Evolutionary conservation across 805 yeast species (phyloP).

Genomic region (Candida chilensis): DNA sequence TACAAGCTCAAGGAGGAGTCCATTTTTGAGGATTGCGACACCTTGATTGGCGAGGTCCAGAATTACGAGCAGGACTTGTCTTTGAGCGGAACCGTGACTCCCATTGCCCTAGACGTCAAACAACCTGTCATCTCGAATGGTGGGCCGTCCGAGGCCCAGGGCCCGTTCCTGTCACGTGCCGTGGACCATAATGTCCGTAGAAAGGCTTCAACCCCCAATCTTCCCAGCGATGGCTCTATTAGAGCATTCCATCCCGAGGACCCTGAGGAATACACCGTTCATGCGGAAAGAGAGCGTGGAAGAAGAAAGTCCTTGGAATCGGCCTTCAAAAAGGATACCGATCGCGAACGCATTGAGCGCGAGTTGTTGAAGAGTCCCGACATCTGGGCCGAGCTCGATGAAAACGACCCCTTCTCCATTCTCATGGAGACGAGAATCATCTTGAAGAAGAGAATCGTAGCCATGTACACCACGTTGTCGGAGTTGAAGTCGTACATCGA

Average conservation of each 20-base stretch:
- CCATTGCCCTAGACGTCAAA: too few relatives aligned
- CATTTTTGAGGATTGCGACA: slow-evolving; percentile 42
- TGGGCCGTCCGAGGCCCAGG: too few relatives aligned
- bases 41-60: slow-evolving; percentile 50
- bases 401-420: slow-evolving; percentile 13
- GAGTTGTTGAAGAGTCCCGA: slow-evolving; percentile 13
- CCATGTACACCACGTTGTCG: slow-evolving; percentile 63
- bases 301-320: not conserved
- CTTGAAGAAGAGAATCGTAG: slow-evolving; percentile 55
- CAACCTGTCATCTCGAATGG: too few relatives aligned
- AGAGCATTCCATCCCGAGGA: too few relatives aligned
- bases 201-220: too few relatives aligned
- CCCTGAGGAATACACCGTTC: too few relatives aligned
- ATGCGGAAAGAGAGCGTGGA: too few relatives aligned
- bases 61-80: too few relatives aligned
- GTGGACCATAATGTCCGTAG: too few relatives aligned
- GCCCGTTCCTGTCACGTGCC: too few relatives aligned
- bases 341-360: not conserved
- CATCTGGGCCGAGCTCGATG: slow-evolving; percentile 18
- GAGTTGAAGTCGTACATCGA: slow-evolving; percentile 81
- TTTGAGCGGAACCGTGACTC: too few relatives aligned
- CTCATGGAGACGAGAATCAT: slow-evolving; percentile 50
- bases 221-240: too few relatives aligned
- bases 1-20: slow-evolving; percentile 59
- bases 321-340: not conserved